These are phyloP conservation scores for Beauveria asiatica DNA, from an alignment of 2,329 filamentous ascomycete species.

Conservation along the genomic window DNA sequence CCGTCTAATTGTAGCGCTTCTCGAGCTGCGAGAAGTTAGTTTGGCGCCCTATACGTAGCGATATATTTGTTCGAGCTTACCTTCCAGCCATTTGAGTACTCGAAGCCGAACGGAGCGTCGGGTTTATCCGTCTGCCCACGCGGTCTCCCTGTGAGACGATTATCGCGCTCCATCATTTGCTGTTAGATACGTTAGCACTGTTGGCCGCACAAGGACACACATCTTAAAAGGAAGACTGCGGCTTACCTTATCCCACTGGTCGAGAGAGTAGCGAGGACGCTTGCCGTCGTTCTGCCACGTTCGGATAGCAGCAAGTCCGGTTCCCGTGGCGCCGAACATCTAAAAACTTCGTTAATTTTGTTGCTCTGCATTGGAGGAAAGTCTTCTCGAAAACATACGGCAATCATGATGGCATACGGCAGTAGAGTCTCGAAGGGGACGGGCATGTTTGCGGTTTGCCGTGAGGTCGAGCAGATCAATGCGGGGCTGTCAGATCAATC, in stretches of 20 bases:
- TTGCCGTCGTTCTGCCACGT: slow-evolving; percentile 53
- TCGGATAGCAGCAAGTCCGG: slow-evolving; percentile 48
- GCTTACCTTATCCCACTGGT: slow-evolving; percentile 55
- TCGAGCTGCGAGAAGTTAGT: slow-evolving; percentile 36
- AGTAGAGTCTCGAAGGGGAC: slow-evolving; percentile 56
- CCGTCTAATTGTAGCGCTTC: slow-evolving; percentile 38
- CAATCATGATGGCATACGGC: slow-evolving; percentile 56
- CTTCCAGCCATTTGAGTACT: slow-evolving; percentile 56
- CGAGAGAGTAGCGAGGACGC: slow-evolving; percentile 49
- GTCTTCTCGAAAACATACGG: slow-evolving; percentile 35
- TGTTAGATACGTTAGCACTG: slow-evolving; percentile 26
- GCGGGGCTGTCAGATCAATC: background rate
- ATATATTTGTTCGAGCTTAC: slow-evolving; percentile 30
- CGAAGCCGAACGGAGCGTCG: slow-evolving; percentile 49
- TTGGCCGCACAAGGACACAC: too few species aligned
- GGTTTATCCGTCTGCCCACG: slow-evolving; percentile 50
- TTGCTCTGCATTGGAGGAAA: slow-evolving; percentile 1
- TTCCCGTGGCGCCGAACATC: slow-evolving; percentile 57
- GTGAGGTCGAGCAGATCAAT: slow-evolving; percentile 21
- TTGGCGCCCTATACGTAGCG: slow-evolving; percentile 2
- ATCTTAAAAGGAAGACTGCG: background rate
- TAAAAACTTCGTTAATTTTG: slow-evolving; percentile 25
- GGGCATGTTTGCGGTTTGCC: slow-evolving; percentile 39
- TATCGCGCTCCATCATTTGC: slow-evolving; percentile 61
- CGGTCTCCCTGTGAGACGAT: slow-evolving; percentile 49